Evolutionary conservation across 371 early-diverging fungal genomes (phyloP).

Genomic region (Rhizopus microsporus): DNA sequence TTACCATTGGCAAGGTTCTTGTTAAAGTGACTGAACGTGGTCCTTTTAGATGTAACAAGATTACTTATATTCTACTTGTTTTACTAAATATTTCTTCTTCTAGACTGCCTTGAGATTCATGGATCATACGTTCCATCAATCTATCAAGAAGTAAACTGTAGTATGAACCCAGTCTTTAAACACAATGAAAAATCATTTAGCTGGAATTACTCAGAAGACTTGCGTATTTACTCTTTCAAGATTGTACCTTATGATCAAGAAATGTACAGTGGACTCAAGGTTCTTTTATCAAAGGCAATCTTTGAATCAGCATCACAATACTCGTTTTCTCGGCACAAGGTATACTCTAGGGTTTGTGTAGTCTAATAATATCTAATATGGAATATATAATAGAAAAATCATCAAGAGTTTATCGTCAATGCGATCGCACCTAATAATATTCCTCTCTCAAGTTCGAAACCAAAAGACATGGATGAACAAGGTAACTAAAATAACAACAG

Average conservation of each 20-base stretch:
- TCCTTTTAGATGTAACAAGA: slow-evolving; percentile 27
- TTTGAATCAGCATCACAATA: slow-evolving; percentile 62
- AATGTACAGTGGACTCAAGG: slow-evolving; percentile 51
- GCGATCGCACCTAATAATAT: too few relatives aligned
- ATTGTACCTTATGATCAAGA: slow-evolving; percentile 53
- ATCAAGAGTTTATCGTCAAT: too few relatives aligned
- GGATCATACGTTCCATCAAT: slow-evolving; percentile 43
- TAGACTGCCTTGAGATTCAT: slow-evolving; percentile 57
- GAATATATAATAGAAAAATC: too few relatives aligned
- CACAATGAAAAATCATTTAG: slow-evolving; percentile 30
- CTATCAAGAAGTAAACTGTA: slow-evolving; percentile 61
- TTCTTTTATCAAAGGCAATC: slow-evolving; percentile 62
- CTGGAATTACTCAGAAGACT: slow-evolving; percentile 48
- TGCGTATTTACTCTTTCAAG: slow-evolving; percentile 67
- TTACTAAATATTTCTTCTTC: neutral
- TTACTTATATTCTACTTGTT: neutral
- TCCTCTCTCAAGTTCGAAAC: too few relatives aligned
- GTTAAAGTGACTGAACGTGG: slow-evolving; percentile 47
- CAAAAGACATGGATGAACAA: too few relatives aligned
- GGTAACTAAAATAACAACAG: too few relatives aligned
- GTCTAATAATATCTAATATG: too few relatives aligned
- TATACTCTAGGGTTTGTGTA: slow-evolving; percentile 25
- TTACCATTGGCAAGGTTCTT: slow-evolving; percentile 26
- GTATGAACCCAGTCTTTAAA: slow-evolving; percentile 78
- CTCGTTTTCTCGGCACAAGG: slow-evolving; percentile 41